phyloP scores from a whole-genome alignment of 768 basidiomycete species.

The Podaxis mareebaensis region DNA sequence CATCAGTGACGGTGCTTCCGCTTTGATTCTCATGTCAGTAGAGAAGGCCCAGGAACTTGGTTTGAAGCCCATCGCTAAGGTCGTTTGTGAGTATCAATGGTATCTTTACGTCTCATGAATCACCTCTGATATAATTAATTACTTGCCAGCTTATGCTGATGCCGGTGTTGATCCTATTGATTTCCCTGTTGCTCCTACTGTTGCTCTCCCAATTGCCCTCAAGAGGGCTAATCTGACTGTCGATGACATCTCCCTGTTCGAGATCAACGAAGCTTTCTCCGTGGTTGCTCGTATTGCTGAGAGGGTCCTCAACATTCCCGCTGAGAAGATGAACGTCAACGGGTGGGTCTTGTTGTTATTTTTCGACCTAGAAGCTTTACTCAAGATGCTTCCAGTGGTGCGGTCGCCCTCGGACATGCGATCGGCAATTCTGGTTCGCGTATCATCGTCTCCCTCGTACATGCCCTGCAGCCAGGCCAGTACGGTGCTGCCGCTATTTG shows the following conservation, averaged over 20 bases:
- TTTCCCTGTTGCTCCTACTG: slow-evolving; percentile 93
- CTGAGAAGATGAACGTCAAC: slow-evolving; percentile 87
- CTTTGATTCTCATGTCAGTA: slow-evolving; percentile 91
- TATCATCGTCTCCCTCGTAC: slow-evolving; percentile 90
- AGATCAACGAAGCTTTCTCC: slow-evolving; percentile 98
- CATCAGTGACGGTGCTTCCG: slow-evolving; percentile 95
- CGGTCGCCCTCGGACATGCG: slow-evolving; percentile 93
- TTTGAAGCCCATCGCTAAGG: slow-evolving; percentile 88
- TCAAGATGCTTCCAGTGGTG: slow-evolving; percentile 63
- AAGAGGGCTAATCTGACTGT: slow-evolving; percentile 81
- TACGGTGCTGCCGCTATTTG: slow-evolving; percentile 97
- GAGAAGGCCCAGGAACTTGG: slow-evolving; percentile 92
- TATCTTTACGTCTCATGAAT: slow-evolving; percentile 13
- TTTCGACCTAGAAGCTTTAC: slow-evolving; percentile 1
- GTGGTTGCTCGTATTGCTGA: slow-evolving; percentile 90
- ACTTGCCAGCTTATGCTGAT: slow-evolving; percentile 83
- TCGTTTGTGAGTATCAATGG: slow-evolving; percentile 70
- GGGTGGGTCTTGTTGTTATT: slow-evolving; percentile 52
- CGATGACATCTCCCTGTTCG: slow-evolving; percentile 88
- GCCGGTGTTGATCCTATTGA: slow-evolving; percentile 96
- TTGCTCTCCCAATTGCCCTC: slow-evolving; percentile 87
- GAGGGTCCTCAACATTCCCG: slow-evolving; percentile 81
- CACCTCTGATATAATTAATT: slow-evolving; percentile 14
- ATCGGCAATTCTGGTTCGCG: slow-evolving; percentile 96
- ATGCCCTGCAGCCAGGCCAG: slow-evolving; percentile 88